Evolutionary conservation across 2,329 filamentous ascomycete genomes (phyloP).

Genomic region (Colletotrichum echinochloae): DNA sequence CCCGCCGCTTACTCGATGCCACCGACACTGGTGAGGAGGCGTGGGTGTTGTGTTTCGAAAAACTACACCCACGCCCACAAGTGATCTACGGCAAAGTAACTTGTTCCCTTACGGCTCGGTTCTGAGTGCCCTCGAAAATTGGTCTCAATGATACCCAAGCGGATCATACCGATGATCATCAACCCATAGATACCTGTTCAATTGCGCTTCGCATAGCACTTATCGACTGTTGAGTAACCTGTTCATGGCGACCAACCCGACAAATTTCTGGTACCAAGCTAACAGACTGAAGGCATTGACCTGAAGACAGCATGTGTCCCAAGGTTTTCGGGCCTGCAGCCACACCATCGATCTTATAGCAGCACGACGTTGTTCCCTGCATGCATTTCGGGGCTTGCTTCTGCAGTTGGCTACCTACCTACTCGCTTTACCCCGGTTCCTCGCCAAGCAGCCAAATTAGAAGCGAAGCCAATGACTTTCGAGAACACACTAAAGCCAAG

Average conservation of each 20-base stretch:
- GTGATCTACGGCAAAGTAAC: neutral
- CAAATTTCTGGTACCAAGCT: neutral
- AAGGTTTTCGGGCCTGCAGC: neutral
- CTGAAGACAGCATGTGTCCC: constrained; percentile 10
- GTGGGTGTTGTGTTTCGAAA: neutral
- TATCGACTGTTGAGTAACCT: neutral
- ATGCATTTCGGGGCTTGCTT: constrained; percentile 15
- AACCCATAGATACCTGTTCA: neutral
- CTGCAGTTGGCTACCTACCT: neutral
- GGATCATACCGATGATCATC: neutral
- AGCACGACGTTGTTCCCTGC: constrained; percentile 17
- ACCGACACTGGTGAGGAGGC: neutral
- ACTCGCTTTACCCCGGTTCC: neutral
- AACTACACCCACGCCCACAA: neutral
- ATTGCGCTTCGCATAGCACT: neutral
- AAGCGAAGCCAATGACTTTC: neutral
- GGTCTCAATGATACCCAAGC: neutral
- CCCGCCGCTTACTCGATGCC: constrained; percentile 33
- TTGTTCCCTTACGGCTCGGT: neutral
- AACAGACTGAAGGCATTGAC: neutral
- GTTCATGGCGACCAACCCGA: neutral
- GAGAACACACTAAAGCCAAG: neutral
- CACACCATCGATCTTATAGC: constrained; percentile 22
- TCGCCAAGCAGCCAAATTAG: constrained; percentile 3
- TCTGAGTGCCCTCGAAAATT: neutral